Evolutionary conservation across 179 eudicot species (phyloP), one percentile per base, ranked within the genome.

Genomic region (Monotropa hypopitys): DNA sequence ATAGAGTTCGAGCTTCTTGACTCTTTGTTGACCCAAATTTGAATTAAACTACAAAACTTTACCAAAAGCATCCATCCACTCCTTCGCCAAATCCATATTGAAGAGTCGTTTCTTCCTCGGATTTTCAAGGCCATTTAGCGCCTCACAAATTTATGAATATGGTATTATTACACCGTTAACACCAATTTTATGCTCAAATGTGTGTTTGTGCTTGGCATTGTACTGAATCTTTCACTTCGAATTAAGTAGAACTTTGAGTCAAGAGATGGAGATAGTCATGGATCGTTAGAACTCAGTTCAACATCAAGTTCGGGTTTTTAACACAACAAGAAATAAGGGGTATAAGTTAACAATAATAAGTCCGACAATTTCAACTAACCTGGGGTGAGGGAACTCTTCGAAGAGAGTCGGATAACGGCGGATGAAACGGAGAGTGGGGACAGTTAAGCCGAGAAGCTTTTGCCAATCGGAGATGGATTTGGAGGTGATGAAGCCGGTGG

Each of bases 391-490:
- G 79, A 84, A 89, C 73, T 94, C 94, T 16, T 88, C 83, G 71
- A 94, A 94, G 35, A 92, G 85, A 46, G 97, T 89, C 0, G 98
- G 98, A 83, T 89, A 94, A 74, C 98, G 87, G 28, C 98, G 86
- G 21, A 92, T 84, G 81, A 94, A 94, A 2, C 98, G 87, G 32
- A 94, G 87, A 26, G 93, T 90, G 9, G 98, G 98, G 75, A 90
- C 80, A 12, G 98, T 90, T 69, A 94, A 85, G 7, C 98, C 97
- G 23, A 94, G 88, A 0, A 80, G 85, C 66, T 88, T 89, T 33
- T 94, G 97, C 86, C 90, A 86, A 71, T 87, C 90, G 32, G 85
- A 6, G 20, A 92, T 85, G 0, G 96, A 83, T 77, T 85, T 82
- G 30, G 94, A 79, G 61, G 97, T 92, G 23, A 94, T 70, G 77